phyloP scores from a whole-genome alignment of 768 basidiomycete species.

The Melanogaster broomeanus region DNA sequence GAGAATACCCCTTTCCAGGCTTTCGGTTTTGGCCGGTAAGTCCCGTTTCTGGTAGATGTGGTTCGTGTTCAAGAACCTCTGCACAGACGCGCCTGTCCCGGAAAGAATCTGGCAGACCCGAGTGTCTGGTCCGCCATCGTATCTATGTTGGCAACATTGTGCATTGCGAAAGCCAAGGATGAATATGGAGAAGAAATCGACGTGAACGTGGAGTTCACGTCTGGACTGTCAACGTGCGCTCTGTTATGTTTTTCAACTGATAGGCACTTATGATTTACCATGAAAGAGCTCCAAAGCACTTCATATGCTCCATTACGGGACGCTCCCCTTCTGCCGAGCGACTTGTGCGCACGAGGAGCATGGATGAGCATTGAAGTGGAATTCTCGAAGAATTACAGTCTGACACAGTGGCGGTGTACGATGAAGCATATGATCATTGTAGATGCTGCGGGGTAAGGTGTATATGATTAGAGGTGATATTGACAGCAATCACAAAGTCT shows the following conservation, averaged over 20 bases:
- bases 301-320: no score
- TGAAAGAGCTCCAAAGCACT: constrained; percentile 3
- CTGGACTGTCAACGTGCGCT: constrained; percentile 3
- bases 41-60: not conserved
- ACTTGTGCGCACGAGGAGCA: no score
- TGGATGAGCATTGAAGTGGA: no score
- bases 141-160: constrained; percentile 22
- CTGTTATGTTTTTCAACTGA: not conserved
- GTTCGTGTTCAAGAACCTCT: not conserved
- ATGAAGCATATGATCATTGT: not conserved
- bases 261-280: not conserved
- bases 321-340: no score
- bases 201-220: no score
- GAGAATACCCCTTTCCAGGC: no score
- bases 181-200: constrained; percentile 25
- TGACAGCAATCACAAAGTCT: not conserved
- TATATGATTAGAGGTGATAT: constrained; percentile 3
- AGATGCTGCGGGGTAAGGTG: constrained; percentile 4
- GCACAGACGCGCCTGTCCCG: constrained; percentile 21
- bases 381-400: no score
- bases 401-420: not conserved
- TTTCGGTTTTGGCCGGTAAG: constrained; percentile 9
- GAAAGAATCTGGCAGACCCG: constrained; percentile 24
- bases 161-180: constrained; percentile 23
- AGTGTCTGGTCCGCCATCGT: constrained; percentile 27